Base-by-base conservation (phyloP, 345 rosid species). In the Citrus medica region DNA sequence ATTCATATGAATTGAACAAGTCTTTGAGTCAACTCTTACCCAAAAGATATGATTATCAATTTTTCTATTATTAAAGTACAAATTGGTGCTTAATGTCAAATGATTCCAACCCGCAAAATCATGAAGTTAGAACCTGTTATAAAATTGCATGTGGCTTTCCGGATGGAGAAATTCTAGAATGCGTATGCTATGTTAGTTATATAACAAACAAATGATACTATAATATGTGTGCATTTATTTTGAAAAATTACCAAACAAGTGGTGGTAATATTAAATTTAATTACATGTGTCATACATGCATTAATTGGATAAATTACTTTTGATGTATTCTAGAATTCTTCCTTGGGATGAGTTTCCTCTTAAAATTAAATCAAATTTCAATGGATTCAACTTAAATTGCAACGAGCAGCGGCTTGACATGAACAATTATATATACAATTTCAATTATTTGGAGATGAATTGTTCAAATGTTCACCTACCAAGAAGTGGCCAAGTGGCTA, bases 301-400 rank as follows among this genome's bases (percentile, higher is more conserved):
- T 10, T 42, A 42, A 0, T 42, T 42, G 16, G 16, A 0, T 42
- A 3, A 10, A 42, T 12, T 42, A 42, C 51, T 3, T 42, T 0
- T 10, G 4, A 42, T 10, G 4, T 42, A 42, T 42, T 42, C 16
- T 42, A 42, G 0, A 42, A 12, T 10, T 42, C 51, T 13, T 42
- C 51, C 1, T 16, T 0, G 0, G 7, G 56, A 51, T 17, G 7
- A 51, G 21, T 0, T 14, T 17, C 6, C 3, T 51, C 0, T 51
- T 21, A 51, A 17, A 4, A 51, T 51, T 51, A 16, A 51, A 17
- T 51, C 22, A 51, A 16, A 51, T 51, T 53, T 10, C 58, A 53
- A 53, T 17, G n/a, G 2, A 53, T 17, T 53, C 7, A 17, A 17
- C 56, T 53, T 4, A 16, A 16, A 17, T 51, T 53, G 21, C 5